These are phyloP conservation scores for Lyophyllum shimeji DNA, from an alignment of 768 basidiomycete species.

Conservation along the genomic window DNA sequence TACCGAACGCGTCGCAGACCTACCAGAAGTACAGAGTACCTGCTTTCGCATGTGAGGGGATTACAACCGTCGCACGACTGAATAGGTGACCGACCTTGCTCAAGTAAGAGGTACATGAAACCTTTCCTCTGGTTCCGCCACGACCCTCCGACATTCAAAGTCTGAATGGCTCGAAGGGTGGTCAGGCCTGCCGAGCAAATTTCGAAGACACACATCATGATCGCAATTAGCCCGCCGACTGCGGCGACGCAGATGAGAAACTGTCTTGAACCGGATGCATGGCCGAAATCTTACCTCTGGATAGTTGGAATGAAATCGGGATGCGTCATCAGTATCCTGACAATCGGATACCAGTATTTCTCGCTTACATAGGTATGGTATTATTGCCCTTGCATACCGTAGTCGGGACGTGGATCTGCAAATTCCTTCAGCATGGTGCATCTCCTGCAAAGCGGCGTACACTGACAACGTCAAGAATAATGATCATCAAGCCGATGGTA, in stretches of 20 bases:
- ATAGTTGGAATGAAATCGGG: not conserved
- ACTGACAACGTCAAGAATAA: constrained; percentile 25
- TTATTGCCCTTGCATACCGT: constrained; percentile 8
- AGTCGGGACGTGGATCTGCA: constrained; percentile 19
- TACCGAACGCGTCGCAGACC: not conserved
- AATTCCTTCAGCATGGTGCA: not conserved
- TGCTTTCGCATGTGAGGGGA: not conserved
- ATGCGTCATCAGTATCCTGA: not conserved
- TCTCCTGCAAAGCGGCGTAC: not conserved
- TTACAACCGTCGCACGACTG: not conserved
- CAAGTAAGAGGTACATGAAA: constrained; percentile 22
- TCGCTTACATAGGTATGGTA: constrained; percentile 10
- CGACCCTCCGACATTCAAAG: constrained; percentile 18
- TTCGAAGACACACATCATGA: constrained; percentile 28
- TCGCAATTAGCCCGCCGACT: constrained; percentile 27
- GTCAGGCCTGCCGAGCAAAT: constrained; percentile 24
- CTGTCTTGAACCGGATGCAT: not conserved
- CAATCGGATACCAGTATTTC: no score
- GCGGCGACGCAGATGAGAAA: not conserved
- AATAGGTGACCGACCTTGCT: constrained; percentile 20
- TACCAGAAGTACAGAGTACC: constrained; percentile 30
- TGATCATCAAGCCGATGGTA: constrained; percentile 19
- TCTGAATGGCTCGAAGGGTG: constrained; percentile 22
- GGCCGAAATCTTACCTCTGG: not conserved
- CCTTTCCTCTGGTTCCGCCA: constrained; percentile 16